Percentiles rank a stretch among this genome's conserved stretches.
These are phyloP conservation scores for Tricladium varicosporioides DNA, from an alignment of 2,329 filamentous ascomycete genomes.

Conservation along the genomic window DNA sequence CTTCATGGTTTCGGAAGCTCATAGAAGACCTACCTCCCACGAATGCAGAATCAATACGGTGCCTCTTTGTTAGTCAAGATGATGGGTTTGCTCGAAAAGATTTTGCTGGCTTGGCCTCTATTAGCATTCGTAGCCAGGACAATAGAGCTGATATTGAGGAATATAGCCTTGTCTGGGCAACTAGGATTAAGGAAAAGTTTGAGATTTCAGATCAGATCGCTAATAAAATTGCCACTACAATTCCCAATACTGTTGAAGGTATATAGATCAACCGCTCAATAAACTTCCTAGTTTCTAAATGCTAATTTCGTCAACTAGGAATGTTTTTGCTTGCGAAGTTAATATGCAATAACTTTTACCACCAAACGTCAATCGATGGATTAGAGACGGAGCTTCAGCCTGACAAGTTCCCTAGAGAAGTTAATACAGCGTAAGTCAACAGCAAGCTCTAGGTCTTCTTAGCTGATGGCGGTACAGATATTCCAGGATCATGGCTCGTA, in stretches of 20 bases:
- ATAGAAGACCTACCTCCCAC: conserved; percentile 2
- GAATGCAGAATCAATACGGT: conserved; percentile 19
- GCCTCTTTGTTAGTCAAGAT: conserved; percentile 37
- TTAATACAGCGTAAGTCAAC: not conserved
- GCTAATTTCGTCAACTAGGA: conserved; percentile 5
- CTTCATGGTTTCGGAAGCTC: conserved; percentile 28
- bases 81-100: conserved; percentile 31
- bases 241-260: conserved; percentile 17
- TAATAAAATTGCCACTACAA: conserved; percentile 15
- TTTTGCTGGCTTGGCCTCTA: conserved; percentile 23
- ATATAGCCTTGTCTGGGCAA: conserved; percentile 23
- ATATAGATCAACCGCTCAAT: not conserved
- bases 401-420: not conserved
- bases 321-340: conserved; percentile 32
- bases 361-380: conserved; percentile 15
- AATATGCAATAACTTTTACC: conserved; percentile 13
- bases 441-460: not conserved
- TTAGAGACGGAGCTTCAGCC: conserved; percentile 34
- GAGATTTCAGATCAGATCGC: conserved; percentile 15
- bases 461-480: not conserved
- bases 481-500: conserved; percentile 4
- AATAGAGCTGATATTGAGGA: conserved; percentile 32
- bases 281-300: not conserved
- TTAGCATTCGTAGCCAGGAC: conserved; percentile 26
- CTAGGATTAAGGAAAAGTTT: conserved; percentile 26